These are phyloP conservation scores for Globisporangium splendens DNA, from an alignment of 352 stramenopile genomes.

Conservation along the genomic window DNA sequence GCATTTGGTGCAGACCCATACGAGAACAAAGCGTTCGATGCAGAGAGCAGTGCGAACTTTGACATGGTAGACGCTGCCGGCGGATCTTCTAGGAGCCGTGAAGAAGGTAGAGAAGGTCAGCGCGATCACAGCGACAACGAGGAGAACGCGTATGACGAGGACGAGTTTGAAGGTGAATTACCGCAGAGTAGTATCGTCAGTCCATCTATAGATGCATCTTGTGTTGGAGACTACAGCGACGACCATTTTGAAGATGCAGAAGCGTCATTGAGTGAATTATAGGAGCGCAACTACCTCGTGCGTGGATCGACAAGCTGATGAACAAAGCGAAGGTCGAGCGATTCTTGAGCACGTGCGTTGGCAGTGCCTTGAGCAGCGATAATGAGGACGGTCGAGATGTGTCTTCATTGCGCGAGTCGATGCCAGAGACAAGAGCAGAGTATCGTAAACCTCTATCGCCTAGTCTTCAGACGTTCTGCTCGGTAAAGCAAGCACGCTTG, in stretches of 20 bases:
- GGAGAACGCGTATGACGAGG: constrained; percentile 10
- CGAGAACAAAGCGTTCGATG: constrained; percentile 10
- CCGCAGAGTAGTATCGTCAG: background rate
- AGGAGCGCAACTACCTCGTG: background rate
- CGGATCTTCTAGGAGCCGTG: no score
- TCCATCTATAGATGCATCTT: background rate
- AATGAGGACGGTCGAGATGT: background rate
- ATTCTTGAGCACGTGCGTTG: background rate
- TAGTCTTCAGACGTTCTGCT: constrained; percentile 22
- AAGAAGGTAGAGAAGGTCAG: background rate
- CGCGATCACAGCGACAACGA: background rate
- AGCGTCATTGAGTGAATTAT: background rate
- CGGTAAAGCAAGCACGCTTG: constrained; percentile 22
- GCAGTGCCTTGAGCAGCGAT: background rate
- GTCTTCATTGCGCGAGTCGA: no score
- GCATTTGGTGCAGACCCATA: background rate
- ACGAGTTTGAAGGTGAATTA: constrained; percentile 14
- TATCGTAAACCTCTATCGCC: no score
- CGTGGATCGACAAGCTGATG: background rate
- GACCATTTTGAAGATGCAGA: constrained; percentile 15
- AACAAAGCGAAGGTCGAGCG: background rate
- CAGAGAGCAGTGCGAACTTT: background rate
- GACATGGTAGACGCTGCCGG: no score
- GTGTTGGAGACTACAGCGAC: constrained; percentile 6
- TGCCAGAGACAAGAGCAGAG: no score